Conservation (phyloP, 345 rosid species). For the Trapa bicornis region DNA sequence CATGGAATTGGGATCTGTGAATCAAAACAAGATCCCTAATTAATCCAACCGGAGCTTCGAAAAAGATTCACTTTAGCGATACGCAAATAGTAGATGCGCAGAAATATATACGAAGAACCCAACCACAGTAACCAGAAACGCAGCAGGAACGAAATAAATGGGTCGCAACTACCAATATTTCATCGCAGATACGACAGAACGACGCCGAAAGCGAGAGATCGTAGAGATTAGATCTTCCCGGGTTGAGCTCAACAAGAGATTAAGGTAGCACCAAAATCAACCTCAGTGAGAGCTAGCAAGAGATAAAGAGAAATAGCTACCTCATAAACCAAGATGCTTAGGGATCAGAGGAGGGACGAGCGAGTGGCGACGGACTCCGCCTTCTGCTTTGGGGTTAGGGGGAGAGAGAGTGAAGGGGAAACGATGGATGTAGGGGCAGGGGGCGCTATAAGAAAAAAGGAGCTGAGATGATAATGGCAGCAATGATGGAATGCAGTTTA, state of each 20-base stretch:
- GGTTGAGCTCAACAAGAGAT: neutral
- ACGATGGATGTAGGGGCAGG: too few species aligned
- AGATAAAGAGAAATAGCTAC: neutral
- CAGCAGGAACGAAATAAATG: neutral
- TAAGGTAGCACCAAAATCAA: neutral
- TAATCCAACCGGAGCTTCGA: neutral
- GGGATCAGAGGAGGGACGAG: slow-evolving; percentile 3
- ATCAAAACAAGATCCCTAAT: neutral
- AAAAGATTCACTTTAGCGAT: neutral
- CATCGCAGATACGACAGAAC: neutral
- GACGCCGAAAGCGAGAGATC: neutral
- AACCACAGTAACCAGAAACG: neutral
- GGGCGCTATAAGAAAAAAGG: too few species aligned
- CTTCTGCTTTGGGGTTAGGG: neutral
- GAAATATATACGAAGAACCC: neutral
- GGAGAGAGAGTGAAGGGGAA: neutral
- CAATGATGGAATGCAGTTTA: neutral
- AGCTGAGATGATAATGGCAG: too few species aligned
- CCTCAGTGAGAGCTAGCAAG: neutral
- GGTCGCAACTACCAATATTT: neutral
- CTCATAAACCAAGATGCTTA: slow-evolving; percentile 16
- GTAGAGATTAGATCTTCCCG: neutral
- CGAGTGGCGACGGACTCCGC: slow-evolving; percentile 8
- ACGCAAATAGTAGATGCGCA: neutral
- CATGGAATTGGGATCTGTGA: neutral